These are phyloP conservation scores for Dothistroma pini DNA, from an alignment of 2,329 filamentous ascomycete species.

Conservation along the genomic window DNA sequence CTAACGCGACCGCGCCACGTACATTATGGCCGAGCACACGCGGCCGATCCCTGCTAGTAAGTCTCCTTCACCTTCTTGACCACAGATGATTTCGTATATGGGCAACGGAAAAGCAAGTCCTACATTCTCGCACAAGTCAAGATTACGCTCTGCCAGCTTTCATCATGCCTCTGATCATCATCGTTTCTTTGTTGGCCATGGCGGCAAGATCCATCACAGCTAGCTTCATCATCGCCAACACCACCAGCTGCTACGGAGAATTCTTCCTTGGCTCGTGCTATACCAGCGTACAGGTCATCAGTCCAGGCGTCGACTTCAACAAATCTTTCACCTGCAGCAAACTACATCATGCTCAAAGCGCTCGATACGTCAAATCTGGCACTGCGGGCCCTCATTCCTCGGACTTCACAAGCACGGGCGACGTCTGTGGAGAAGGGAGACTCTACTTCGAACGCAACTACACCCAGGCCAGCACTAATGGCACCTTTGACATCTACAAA, in stretches of 20 bases:
- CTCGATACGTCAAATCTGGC: conserved; percentile 10
- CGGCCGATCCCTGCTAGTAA: conserved; percentile 2
- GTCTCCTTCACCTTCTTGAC: not conserved
- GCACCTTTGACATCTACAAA: conserved; percentile 16
- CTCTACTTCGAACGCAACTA: conserved; percentile 12
- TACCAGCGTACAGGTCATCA: conserved; percentile 14
- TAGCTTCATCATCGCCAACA: conserved; percentile 19
- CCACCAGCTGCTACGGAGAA: conserved; percentile 16
- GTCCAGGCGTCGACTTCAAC: conserved; percentile 9
- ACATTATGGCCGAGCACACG: conserved; percentile 1
- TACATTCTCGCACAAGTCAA: not conserved
- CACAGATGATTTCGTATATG: not conserved
- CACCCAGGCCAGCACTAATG: conserved; percentile 9
- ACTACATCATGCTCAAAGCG: conserved; percentile 4
- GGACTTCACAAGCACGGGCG: conserved; percentile 12
- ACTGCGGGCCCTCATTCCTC: conserved; percentile 2
- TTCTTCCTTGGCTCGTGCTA: conserved; percentile 12
- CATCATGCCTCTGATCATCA: not conserved
- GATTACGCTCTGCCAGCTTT: not conserved
- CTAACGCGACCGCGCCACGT: not conserved
- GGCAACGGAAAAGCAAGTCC: not conserved
- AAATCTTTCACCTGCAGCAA: conserved; percentile 12
- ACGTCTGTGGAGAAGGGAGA: conserved; percentile 11
- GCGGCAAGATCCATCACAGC: not conserved
- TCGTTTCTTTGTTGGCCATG: not conserved